Evolutionary conservation across 805 yeast species (phyloP), one percentile per base, ranked within the genome.

Genomic region (Barnettozyma vustinii): DNA sequence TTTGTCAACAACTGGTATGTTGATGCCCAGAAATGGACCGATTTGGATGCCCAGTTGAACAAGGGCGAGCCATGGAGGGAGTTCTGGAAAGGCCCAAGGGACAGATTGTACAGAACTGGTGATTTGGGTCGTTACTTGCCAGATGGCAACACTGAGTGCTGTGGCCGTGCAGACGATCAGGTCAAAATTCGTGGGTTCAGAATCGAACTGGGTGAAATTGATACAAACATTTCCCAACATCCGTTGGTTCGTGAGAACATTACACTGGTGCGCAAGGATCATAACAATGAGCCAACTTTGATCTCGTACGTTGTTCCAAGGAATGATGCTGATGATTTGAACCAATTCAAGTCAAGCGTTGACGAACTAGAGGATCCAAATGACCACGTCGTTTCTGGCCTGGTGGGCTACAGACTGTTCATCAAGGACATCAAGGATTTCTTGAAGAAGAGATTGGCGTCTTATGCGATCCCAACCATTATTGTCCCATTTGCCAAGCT

Each of bases 121-220:
- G 99, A 94, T 69, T 75, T 94, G 56, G 99, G 99, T 47, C 81
- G 99, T 58, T 94, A 95, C 65, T 72, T 91, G 51, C 97, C 98
- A 7, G 97, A 91, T 63, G 99, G 99, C 49, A 88, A 94, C 70
- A 90, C 94, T 58, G 99, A 94, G 73, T 92, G 97, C 67, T 86
- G 96, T 65, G 99, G 99, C 51, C 81, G 99, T 66, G 99, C 99
- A 25, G 99, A 94, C 70, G 98, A 92, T 65, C 99, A 94, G 69
- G 97, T 94, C 52, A 94, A 94, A 68, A 94, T 94, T 57, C 83
- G 99, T 72, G 99, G 99, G 2, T 95, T 94, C 80, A 81, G 99
- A 70, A 95, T 94, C 55, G 99, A 94, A 70, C 75, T 94, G 48
- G 99, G 99, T 52, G 99, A 94, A 70, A 95, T 94, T 63, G 98